These are phyloP conservation scores for Kuraishia piskuri DNA, from an alignment of 805 yeast species.

Conservation along the genomic window DNA sequence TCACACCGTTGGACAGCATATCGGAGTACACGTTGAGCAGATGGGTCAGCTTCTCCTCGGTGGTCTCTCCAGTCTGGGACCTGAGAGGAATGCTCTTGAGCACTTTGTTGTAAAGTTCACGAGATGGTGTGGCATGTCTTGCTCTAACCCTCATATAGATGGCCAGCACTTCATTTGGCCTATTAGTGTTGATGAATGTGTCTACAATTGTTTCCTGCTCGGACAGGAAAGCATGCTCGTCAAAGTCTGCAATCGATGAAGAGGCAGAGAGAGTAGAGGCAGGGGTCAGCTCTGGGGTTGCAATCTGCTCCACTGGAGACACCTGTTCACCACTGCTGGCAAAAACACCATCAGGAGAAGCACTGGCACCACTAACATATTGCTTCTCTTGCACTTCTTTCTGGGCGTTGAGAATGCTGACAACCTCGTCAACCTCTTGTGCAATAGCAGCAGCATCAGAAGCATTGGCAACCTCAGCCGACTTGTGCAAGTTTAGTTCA, in stretches of 20 bases:
- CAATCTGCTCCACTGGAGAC: background rate
- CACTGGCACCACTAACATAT: background rate
- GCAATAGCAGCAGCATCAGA: background rate
- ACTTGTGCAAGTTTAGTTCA: background rate
- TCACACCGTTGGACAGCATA: conserved; percentile 40
- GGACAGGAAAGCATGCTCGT: background rate
- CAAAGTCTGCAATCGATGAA: background rate
- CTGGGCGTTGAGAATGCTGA: background rate
- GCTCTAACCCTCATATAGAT: conserved; percentile 21
- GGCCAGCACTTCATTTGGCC: conserved; percentile 25
- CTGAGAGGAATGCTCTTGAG: conserved; percentile 46
- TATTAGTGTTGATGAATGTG: conserved; percentile 12
- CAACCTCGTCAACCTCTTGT: background rate
- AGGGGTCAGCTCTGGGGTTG: background rate
- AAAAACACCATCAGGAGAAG: background rate
- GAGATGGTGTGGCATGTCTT: conserved; percentile 35
- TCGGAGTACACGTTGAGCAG: conserved; percentile 64
- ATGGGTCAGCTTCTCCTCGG: conserved; percentile 54
- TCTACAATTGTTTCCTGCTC: conserved; percentile 11
- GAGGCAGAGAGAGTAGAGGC: background rate
- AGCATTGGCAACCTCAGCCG: background rate
- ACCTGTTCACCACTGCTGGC: background rate
- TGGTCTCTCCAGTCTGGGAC: conserved; percentile 37
- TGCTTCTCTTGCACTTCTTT: background rate
- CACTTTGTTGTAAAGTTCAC: conserved; percentile 44